Base-by-base conservation (phyloP, 257 asterid species). In the Penstemon davidsonii region DNA sequence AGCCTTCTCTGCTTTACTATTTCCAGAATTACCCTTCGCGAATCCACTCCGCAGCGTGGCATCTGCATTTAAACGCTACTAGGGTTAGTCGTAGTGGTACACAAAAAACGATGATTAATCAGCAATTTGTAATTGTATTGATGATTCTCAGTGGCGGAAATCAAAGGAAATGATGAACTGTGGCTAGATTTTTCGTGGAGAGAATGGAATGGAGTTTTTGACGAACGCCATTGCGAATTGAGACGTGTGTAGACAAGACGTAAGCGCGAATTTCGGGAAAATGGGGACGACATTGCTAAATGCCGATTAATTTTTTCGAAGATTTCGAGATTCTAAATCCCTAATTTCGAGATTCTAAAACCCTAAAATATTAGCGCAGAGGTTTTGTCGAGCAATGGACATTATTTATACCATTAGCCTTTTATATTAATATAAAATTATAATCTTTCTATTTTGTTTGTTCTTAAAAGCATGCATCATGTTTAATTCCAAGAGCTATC, bases 21-120 rank as follows among this genome's bases (percentile, higher is more conserved):
- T 78, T 50, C 81, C 89, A 66, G 90, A 68, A 71, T 50, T 68
- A 46, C 79, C 77, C 64, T 81, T 82, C 4, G 84, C 67, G 63
- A 84, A 70, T 7, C 72, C 91, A 76, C 74, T 70, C 8, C 79
- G 40, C 69, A 69, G 64, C 57, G 69, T 15, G 44, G 73, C 76
- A 47, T 73, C 55, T 57, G 63, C 79, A 66, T 68, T 58, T n/a
- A 74, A 44, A 49, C 78, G 45, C 51, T 52, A 47, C 47, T 59
- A 19, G 78, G 58, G 69, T 62, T 57, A 39, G 85, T 11, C 9
- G 71, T 40, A 3, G 67, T 53, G 66, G 86, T 70, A 83, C 88
- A 79, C 44, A 82, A 76, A 55, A 68, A 75, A 45, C 84, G 82
- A 66, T 49, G 38, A 67, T 67, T 73, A 38, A 43, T 58, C 56